Conservation (phyloP, 768 basidiomycete genomes). For the Rhizopogon vesiculosus region DNA sequence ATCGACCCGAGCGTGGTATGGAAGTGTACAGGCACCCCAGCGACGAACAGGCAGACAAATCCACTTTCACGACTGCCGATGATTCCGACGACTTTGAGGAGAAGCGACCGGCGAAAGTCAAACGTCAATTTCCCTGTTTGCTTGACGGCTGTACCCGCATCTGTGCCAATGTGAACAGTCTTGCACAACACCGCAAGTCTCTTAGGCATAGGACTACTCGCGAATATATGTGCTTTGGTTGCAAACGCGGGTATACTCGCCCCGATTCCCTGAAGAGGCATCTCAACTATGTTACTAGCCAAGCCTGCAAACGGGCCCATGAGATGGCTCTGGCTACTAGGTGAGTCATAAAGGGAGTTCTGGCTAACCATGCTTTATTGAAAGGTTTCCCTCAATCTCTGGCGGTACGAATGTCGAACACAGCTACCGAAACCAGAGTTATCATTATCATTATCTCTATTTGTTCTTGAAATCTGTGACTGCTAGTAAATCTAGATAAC, state of each 20-base stretch:
- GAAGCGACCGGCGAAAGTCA: not conserved
- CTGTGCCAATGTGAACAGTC: conserved; percentile 24
- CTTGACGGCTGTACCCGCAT: conserved; percentile 21
- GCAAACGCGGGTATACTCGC: conserved; percentile 24
- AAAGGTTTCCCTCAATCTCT: not conserved
- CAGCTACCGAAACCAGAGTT: not conserved
- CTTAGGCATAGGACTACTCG: conserved; percentile 21
- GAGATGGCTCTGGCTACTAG: conserved; percentile 7
- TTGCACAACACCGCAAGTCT: conserved; percentile 24
- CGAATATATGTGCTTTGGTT: conserved; percentile 17
- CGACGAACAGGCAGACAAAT: not conserved
- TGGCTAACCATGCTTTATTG: no score
- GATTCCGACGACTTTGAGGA: not conserved
- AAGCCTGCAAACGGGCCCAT: conserved; percentile 21
- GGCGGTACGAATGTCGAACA: not conserved
- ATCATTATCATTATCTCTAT: not conserved
- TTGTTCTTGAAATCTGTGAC: not conserved
- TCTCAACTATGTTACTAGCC: conserved; percentile 18
- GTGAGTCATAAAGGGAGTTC: not conserved
- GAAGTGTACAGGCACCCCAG: conserved; percentile 3
- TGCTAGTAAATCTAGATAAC: not conserved
- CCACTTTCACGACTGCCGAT: not conserved
- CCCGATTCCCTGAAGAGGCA: conserved; percentile 29
- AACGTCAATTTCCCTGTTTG: conserved; percentile 16
- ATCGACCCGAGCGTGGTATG: not conserved